Conservation (phyloP, 1,139 yeast genomes). For the Eremothecium gossypii region DNA sequence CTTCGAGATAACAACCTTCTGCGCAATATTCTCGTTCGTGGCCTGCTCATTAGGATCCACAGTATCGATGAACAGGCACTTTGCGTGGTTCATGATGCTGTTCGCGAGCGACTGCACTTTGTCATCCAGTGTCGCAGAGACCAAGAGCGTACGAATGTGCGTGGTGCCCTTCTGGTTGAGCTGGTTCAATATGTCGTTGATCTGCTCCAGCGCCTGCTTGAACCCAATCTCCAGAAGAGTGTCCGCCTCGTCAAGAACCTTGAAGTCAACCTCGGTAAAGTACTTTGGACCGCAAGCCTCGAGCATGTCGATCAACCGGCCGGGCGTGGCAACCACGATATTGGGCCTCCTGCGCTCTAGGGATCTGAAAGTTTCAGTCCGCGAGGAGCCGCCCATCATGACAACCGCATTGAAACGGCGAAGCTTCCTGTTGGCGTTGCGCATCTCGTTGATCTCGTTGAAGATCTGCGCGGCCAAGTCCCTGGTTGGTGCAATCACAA, state of each 20-base stretch:
- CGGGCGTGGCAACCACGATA: slow-evolving; percentile 85
- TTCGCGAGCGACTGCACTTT: slow-evolving; percentile 59
- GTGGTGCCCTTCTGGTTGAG: slow-evolving; percentile 31
- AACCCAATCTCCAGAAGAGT: slow-evolving; percentile 72
- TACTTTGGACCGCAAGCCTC: slow-evolving; percentile 39
- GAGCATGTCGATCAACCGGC: slow-evolving; percentile 62
- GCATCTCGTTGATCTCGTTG: slow-evolving; percentile 48
- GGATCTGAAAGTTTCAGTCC: slow-evolving; percentile 31
- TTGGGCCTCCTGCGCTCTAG: slow-evolving; percentile 32
- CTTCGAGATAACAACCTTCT: slow-evolving; percentile 46
- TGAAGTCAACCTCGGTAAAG: slow-evolving; percentile 48
- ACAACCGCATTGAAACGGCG: slow-evolving; percentile 32
- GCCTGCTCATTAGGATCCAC: slow-evolving; percentile 67
- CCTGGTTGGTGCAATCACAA: slow-evolving; percentile 84
- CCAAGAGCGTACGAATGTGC: slow-evolving; percentile 56
- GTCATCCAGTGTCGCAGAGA: slow-evolving; percentile 79
- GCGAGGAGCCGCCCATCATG: slow-evolving; percentile 45
- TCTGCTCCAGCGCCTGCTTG: slow-evolving; percentile 49
- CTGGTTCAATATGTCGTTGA: slow-evolving; percentile 40
- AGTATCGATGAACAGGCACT: slow-evolving; percentile 64
- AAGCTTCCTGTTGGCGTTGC: slow-evolving; percentile 23
- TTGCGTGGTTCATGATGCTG: slow-evolving; percentile 47
- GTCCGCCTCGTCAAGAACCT: slow-evolving; percentile 87
- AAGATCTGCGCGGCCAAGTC: slow-evolving; percentile 84
- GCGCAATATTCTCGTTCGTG: slow-evolving; percentile 69